Conservation (phyloP, 768 basidiomycete genomes). For the Xerocomellus dryophilus region DNA sequence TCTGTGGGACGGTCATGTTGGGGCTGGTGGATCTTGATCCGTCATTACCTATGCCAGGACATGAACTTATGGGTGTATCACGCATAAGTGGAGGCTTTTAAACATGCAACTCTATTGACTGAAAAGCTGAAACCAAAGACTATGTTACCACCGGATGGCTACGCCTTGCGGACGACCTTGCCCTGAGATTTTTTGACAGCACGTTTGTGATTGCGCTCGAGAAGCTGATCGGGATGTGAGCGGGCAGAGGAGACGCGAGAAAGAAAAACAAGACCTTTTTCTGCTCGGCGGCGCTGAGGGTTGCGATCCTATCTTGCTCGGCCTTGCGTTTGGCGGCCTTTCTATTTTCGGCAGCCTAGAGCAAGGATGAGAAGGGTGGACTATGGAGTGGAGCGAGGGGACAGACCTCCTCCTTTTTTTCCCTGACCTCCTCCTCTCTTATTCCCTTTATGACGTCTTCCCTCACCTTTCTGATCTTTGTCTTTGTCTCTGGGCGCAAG, state of each 20-base stretch:
- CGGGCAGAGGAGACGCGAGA: background rate
- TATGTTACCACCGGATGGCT: background rate
- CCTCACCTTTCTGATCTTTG: slow-evolving; percentile 70
- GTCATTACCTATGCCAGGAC: slow-evolving; percentile 6
- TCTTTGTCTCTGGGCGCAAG: slow-evolving; percentile 78
- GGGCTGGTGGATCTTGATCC: slow-evolving; percentile 13
- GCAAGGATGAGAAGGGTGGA: background rate
- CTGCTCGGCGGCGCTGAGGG: slow-evolving; percentile 76
- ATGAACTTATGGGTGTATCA: slow-evolving; percentile 10
- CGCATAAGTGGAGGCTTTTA: slow-evolving; percentile 3
- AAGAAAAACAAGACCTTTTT: slow-evolving; percentile 55
- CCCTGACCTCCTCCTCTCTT: slow-evolving; percentile 61
- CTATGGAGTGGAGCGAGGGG: background rate
- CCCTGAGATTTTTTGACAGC: slow-evolving; percentile 66
- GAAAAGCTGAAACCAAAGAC: background rate
- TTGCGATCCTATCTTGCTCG: slow-evolving; percentile 69
- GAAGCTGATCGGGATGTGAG: slow-evolving; percentile 37
- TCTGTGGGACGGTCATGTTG: slow-evolving; percentile 2
- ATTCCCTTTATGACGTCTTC: slow-evolving; percentile 70
- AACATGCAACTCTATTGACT: slow-evolving; percentile 14
- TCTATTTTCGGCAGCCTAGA: slow-evolving; percentile 60
- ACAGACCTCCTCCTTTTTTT: slow-evolving; percentile 67
- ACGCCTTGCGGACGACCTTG: slow-evolving; percentile 41
- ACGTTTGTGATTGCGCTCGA: slow-evolving; percentile 79
- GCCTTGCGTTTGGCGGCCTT: slow-evolving; percentile 68